Conservation (phyloP, 1,284 basidiomycete genomes). For the Ceratorhiza oryzae-sativae region DNA sequence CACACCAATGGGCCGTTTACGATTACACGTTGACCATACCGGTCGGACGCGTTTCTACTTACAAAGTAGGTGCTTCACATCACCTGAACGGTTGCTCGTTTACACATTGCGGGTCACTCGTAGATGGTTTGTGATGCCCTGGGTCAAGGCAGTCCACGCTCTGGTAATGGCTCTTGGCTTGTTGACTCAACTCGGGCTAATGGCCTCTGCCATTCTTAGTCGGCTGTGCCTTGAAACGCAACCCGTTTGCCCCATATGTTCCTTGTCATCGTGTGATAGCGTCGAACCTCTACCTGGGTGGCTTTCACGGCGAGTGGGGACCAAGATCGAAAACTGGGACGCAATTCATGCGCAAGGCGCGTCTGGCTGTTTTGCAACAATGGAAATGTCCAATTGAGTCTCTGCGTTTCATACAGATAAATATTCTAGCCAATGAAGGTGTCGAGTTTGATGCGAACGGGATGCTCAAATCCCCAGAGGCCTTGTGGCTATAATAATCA, state of each 20-base stretch:
- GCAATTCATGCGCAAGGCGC: slow-evolving; percentile 48
- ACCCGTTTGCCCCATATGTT: slow-evolving; percentile 68
- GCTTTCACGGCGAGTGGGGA: slow-evolving; percentile 68
- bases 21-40: slow-evolving; percentile 61
- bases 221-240: slow-evolving; percentile 64
- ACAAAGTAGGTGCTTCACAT: slow-evolving; percentile 51
- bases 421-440: slow-evolving; percentile 59
- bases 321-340: slow-evolving; percentile 49
- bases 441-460: slow-evolving; percentile 58
- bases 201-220: slow-evolving; percentile 56
- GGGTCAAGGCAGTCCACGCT: slow-evolving; percentile 64
- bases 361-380: background rate
- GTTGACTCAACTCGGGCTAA: too few relatives aligned
- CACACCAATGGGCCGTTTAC: slow-evolving; percentile 68
- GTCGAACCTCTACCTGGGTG: slow-evolving; percentile 64
- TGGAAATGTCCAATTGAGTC: too few relatives aligned
- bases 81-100: too few relatives aligned
- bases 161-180: slow-evolving; percentile 52
- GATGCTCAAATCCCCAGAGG: slow-evolving; percentile 48
- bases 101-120: background rate
- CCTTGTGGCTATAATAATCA: slow-evolving; percentile 1
- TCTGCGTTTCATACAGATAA: slow-evolving; percentile 48
- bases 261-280: slow-evolving; percentile 73
- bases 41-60: slow-evolving; percentile 61
- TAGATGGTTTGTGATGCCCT: slow-evolving; percentile 57